Conservation (phyloP, 2,329 filamentous ascomycete species). For the Colletotrichum liaoningense region DNA sequence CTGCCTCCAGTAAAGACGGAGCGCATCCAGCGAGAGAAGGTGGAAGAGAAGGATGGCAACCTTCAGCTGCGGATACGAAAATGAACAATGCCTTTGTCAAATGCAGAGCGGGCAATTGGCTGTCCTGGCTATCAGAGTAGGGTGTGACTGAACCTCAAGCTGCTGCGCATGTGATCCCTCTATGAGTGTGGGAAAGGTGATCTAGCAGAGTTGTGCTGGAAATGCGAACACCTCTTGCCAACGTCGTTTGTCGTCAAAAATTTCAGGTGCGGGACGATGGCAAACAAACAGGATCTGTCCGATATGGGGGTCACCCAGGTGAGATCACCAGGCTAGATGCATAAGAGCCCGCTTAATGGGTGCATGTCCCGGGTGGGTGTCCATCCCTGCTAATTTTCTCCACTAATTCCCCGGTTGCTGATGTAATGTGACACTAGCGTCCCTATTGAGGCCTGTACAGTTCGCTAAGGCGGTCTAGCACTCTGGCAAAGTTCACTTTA, state of each 20-base stretch:
- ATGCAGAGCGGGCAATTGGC: slow-evolving; percentile 9
- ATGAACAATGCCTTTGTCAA: slow-evolving; percentile 15
- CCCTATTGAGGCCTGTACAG: slow-evolving; percentile 2
- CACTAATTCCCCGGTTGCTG: slow-evolving; percentile 18
- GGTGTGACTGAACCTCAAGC: neutral
- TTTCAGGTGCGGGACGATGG: slow-evolving; percentile 26
- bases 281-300: slow-evolving; percentile 33
- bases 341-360: slow-evolving; percentile 35
- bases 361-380: slow-evolving; percentile 29
- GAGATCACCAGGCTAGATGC: slow-evolving; percentile 35
- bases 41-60: slow-evolving; percentile 17
- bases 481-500: slow-evolving; percentile 2
- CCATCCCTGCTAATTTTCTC: slow-evolving; percentile 11
- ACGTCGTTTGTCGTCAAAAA: slow-evolving; percentile 10
- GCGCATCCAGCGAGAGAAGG: slow-evolving; percentile 29
- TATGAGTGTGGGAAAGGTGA: neutral
- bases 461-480: slow-evolving; percentile 7
- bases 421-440: slow-evolving; percentile 33
- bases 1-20: slow-evolving; percentile 22
- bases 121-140: slow-evolving; percentile 1
- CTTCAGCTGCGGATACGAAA: neutral
- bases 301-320: slow-evolving; percentile 25
- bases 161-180: slow-evolving; percentile 1
- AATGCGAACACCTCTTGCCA: neutral
- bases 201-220: neutral